Evolutionary conservation across 2,329 filamentous ascomycete genomes (phyloP).

Genomic region (Botryotinia convoluta): DNA sequence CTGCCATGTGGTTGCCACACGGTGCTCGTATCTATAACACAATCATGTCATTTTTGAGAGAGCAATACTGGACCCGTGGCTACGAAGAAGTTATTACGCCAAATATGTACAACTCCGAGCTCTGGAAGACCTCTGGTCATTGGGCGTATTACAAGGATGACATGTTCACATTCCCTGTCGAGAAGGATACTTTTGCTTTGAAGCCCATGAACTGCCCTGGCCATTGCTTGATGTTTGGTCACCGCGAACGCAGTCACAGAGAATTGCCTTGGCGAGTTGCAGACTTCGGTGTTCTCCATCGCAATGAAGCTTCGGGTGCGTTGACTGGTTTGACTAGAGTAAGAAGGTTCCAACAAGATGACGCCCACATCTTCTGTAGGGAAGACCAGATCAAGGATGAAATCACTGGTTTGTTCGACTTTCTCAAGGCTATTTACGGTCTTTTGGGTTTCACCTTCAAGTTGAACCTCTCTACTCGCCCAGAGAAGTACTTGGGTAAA

Average conservation of each 20-base stretch:
- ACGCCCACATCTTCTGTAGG: slow-evolving; percentile 93
- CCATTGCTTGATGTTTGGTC: slow-evolving; percentile 83
- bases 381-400: slow-evolving; percentile 73
- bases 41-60: slow-evolving; percentile 74
- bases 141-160: slow-evolving; percentile 94
- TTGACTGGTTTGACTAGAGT: slow-evolving; percentile 89
- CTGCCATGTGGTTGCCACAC: slow-evolving; percentile 87
- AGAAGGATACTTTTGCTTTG: slow-evolving; percentile 80
- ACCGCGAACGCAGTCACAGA: slow-evolving; percentile 80
- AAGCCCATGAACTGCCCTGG: slow-evolving; percentile 99
- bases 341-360: slow-evolving; percentile 91
- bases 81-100: slow-evolving; percentile 95
- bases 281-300: slow-evolving; percentile 92
- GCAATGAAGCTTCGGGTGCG: slow-evolving; percentile 92
- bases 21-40: slow-evolving; percentile 93
- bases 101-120: slow-evolving; percentile 89
- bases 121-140: slow-evolving; percentile 95
- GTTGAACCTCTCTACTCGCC: slow-evolving; percentile 87
- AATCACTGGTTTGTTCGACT: slow-evolving; percentile 83
- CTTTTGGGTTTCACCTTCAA: slow-evolving; percentile 89
- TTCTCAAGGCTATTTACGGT: slow-evolving; percentile 75
- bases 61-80: slow-evolving; percentile 88
- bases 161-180: slow-evolving; percentile 84
- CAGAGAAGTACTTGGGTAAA: slow-evolving; percentile 84
- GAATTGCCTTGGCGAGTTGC: slow-evolving; percentile 90